Base-by-base conservation (phyloP, 441 rosid species). In the Viola pubescens region DNA sequence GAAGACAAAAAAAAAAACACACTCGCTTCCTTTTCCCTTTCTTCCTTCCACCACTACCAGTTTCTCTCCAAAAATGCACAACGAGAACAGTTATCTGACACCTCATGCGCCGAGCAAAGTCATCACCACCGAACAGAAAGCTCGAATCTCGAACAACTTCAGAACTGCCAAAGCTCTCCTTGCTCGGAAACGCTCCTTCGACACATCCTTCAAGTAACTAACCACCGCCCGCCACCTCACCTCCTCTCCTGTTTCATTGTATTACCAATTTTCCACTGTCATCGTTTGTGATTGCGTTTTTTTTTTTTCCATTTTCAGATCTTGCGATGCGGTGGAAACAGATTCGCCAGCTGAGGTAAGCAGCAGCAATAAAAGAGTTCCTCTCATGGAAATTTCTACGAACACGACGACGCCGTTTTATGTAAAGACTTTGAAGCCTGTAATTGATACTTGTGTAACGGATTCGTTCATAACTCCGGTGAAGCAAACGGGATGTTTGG, bases 91-190 rank as follows among this genome's bases (percentile, higher is more conserved):
- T 38, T 51, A 58, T 12, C 34, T 34, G 52, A 39, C 62, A 56
- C 67, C 68, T 64, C 13, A 6, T 16, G 26, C 50, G 26, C 54
- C 56, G 14, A 52, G 58, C 52, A 68, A 66, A 56, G 58, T 42
- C 43, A 52, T 77, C 58, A 66, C 71, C 1, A 59, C 57, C 61
- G 70, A 66, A 38, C 78, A 76, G 52, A 66, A 52, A 52, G 75
- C 80, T 65, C 79, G 82, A 53, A 78, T 81, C 52, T 81, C 86
- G 48, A 75, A 75, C 19, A 81, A 76, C 52, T 85, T 82, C 65
- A 76, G 74, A 67, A 83, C 82, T 5, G 76, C 80, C 16, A 85
- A 82, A 72, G 83, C 83, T 14, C 77, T 79, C 56, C 80, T 81
- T 56, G 77, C 71, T 66, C 88, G 80, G 56, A 82, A 82, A 63